phyloP scores from a whole-genome alignment of 768 basidiomycete genomes.

The Trametes villosa region DNA sequence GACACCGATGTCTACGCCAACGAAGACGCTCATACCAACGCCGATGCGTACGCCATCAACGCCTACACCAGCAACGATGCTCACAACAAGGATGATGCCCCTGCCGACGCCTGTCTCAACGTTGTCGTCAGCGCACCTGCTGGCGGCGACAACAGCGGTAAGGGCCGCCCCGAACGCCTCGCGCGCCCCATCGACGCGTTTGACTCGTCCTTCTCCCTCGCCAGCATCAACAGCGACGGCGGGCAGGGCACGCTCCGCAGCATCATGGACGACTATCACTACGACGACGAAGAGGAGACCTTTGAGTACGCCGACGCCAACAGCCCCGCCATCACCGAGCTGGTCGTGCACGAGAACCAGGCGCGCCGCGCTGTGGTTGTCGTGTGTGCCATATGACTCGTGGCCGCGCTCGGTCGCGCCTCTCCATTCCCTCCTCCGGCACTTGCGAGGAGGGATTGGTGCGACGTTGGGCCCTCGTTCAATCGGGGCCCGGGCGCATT shows the following conservation, averaged over 20 bases:
- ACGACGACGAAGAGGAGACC: not conserved
- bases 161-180: not conserved
- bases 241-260: constrained; percentile 5
- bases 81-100: no score
- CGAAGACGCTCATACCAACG: no score
- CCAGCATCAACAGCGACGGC: constrained; percentile 1
- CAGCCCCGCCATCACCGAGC: not conserved
- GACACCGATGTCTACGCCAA: not conserved
- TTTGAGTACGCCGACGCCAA: not conserved
- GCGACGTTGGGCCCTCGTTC: not conserved
- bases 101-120: no score
- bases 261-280: constrained; percentile 11
- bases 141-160: not conserved
- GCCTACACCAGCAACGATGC: no score
- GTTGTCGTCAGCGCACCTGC: not conserved
- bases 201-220: constrained; percentile 7
- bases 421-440: not conserved
- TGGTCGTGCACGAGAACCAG: not conserved
- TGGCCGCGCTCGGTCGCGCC: not conserved
- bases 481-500: not conserved
- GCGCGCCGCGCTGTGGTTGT: constrained; percentile 5
- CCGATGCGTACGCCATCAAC: no score
- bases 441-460: not conserved
- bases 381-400: not conserved
- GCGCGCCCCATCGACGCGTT: constrained; percentile 1